Percentiles rank a stretch among this genome's conserved stretches.
phyloP scores from a whole-genome alignment of 2,329 filamentous ascomycete species.

The Trichoderma atrobrunneum region DNA sequence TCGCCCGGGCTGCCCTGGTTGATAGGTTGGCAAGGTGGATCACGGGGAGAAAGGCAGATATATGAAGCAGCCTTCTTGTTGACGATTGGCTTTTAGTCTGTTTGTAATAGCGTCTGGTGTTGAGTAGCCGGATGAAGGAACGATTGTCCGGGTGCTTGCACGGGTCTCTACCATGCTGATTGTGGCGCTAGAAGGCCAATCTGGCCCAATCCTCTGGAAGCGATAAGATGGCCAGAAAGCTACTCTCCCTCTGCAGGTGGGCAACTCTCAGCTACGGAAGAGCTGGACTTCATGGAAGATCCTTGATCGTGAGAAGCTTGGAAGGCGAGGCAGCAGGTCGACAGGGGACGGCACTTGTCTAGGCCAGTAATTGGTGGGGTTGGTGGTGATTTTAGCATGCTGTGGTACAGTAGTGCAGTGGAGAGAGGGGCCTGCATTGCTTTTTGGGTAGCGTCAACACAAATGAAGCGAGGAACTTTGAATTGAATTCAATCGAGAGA shows the following conservation, averaged over 20 bases:
- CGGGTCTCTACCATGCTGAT: background rate
- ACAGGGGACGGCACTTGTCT: slow-evolving; percentile 8
- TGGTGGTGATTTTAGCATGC: background rate
- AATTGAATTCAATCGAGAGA: background rate
- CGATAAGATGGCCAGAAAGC: background rate
- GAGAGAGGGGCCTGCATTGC: background rate
- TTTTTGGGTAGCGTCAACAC: background rate
- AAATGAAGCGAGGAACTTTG: background rate
- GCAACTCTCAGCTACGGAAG: background rate
- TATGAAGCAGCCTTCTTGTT: slow-evolving; percentile 4
- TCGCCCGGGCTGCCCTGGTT: slow-evolving; percentile 15
- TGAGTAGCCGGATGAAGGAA: background rate
- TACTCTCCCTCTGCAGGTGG: background rate
- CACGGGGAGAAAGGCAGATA: slow-evolving; percentile 13
- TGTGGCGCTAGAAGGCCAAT: background rate
- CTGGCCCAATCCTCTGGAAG: background rate
- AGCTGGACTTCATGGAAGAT: background rate
- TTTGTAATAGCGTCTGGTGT: background rate
- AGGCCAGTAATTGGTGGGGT: background rate
- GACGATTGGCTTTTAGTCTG: slow-evolving; percentile 2
- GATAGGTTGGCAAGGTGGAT: slow-evolving; percentile 1
- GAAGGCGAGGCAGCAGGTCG: background rate
- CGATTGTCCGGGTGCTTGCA: background rate
- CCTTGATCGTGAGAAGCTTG: background rate
- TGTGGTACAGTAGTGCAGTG: background rate